phyloP scores from a whole-genome alignment of 140 eudicot genomes.

The Artemisia princeps region DNA sequence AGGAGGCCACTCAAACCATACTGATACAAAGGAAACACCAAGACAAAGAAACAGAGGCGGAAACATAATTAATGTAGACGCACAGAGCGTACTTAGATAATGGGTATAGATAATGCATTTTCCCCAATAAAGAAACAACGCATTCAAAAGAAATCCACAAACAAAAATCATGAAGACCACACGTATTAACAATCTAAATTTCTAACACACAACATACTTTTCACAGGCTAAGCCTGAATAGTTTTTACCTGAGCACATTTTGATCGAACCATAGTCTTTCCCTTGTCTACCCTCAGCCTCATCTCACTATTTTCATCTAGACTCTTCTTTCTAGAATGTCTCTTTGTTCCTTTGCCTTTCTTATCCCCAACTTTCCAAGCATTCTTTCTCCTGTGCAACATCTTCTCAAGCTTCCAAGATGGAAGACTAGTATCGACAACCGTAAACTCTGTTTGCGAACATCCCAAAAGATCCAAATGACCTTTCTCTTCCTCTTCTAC shows the following conservation, averaged over 20 bases:
- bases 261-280: slow-evolving; percentile 2
- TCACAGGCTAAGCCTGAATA: not conserved
- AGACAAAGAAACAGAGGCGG: not conserved
- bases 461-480: slow-evolving; percentile 38
- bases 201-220: no score
- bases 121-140: not conserved
- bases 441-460: slow-evolving; percentile 64
- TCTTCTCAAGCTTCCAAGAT: slow-evolving; percentile 67
- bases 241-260: slow-evolving; percentile 22
- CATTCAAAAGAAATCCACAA: not conserved
- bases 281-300: slow-evolving; percentile 4
- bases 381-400: slow-evolving; percentile 68
- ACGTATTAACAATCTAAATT: no score
- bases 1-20: no score
- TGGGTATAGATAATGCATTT: not conserved
- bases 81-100: not conserved
- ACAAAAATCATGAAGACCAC: no score
- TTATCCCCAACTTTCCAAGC: slow-evolving; percentile 70
- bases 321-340: slow-evolving; percentile 22
- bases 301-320: slow-evolving; percentile 21
- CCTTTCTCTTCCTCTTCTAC: slow-evolving; percentile 32
- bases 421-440: slow-evolving; percentile 69
- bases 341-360: slow-evolving; percentile 38
- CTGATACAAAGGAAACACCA: not conserved
- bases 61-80: slow-evolving; percentile 13